phyloP scores from a whole-genome alignment of 2,329 filamentous ascomycete species.

The Cladophialophora chaetospira region DNA sequence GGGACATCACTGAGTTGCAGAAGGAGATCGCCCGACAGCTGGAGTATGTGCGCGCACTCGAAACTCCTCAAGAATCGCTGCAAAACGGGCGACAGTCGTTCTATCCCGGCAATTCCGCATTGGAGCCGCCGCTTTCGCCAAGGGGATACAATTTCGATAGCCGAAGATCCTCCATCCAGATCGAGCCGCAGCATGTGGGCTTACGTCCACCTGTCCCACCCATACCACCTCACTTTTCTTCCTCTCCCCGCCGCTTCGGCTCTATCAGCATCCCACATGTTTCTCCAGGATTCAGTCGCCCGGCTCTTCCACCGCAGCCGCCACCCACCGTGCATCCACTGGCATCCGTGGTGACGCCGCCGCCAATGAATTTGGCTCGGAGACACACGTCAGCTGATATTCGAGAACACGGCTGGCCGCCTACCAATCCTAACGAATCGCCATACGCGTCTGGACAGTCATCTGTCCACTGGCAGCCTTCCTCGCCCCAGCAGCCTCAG shows the following conservation, averaged over 20 bases:
- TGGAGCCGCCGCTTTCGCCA: slow-evolving; percentile 83
- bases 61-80: slow-evolving; percentile 66
- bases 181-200: slow-evolving; percentile 46
- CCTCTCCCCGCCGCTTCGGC: slow-evolving; percentile 78
- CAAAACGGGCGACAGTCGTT: slow-evolving; percentile 63
- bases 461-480: slow-evolving; percentile 63
- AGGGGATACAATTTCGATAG: slow-evolving; percentile 82
- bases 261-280: slow-evolving; percentile 74
- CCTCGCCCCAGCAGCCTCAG: slow-evolving; percentile 48
- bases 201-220: slow-evolving; percentile 30
- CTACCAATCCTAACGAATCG: slow-evolving; percentile 49
- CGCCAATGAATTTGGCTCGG: slow-evolving; percentile 69
- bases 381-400: slow-evolving; percentile 97
- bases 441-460: slow-evolving; percentile 67
- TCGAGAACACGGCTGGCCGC: slow-evolving; percentile 77
- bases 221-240: slow-evolving; percentile 68
- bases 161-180: slow-evolving; percentile 69
- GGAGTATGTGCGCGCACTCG: slow-evolving; percentile 58
- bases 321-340: slow-evolving; percentile 64
- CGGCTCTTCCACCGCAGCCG: slow-evolving; percentile 69
- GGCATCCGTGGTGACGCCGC: slow-evolving; percentile 56
- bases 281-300: slow-evolving; percentile 72
- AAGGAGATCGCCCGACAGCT: slow-evolving; percentile 64
- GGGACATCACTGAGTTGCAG: slow-evolving; percentile 63
- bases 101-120: slow-evolving; percentile 61